Evolutionary conservation across 179 eudicot species (phyloP).

Genomic region (Silene noctiflora): DNA sequence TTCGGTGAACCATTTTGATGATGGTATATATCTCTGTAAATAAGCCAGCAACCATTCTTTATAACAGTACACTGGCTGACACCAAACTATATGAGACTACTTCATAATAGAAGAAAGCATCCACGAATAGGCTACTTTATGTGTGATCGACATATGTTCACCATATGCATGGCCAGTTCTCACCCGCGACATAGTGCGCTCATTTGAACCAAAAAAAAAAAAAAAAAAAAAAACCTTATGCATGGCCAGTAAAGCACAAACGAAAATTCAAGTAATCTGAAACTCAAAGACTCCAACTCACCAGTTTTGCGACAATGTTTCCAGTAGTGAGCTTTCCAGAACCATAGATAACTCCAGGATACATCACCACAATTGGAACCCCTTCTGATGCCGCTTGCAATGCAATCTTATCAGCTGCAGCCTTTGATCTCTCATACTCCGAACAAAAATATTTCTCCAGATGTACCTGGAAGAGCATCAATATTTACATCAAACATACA

Average conservation of each 20-base stretch:
- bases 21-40: no score
- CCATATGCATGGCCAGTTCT: no score
- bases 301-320: constrained; percentile 70
- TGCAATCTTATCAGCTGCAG: constrained; percentile 72
- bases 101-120: no score
- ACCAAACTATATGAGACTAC: no score
- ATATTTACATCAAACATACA: not conserved
- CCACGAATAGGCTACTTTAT: no score
- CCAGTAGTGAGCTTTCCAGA: constrained; percentile 85
- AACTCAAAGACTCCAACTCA: constrained; percentile 24
- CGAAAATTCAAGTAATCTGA: constrained; percentile 3
- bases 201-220: no score
- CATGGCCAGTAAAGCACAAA: not conserved
- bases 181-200: no score
- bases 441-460: constrained; percentile 71
- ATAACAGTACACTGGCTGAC: no score
- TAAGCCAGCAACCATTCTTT: no score
- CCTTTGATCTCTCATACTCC: constrained; percentile 88
- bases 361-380: constrained; percentile 69
- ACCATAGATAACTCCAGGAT: constrained; percentile 95
- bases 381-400: constrained; percentile 80
- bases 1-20: no score
- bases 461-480: constrained; percentile 47
- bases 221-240: no score
- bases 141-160: not conserved